phyloP scores from a whole-genome alignment of 2,329 filamentous ascomycete species.

The Neurospora sp. region DNA sequence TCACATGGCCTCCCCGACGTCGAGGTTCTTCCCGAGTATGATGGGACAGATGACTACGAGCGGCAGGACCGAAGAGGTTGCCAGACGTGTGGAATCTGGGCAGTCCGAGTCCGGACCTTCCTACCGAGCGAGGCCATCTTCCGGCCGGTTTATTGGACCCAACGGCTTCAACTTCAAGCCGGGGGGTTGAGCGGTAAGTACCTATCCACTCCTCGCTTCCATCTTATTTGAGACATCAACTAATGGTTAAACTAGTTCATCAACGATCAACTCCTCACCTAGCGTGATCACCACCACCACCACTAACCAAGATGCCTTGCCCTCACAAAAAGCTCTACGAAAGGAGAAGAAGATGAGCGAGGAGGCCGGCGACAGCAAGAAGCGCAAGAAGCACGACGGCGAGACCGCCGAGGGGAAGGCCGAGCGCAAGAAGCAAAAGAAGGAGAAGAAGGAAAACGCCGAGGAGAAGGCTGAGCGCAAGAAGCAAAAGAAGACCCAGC shows the following conservation, averaged over 20 bases:
- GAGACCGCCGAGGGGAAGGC: neutral
- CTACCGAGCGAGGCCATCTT: neutral
- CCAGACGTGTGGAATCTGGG: no score
- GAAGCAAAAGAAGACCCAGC: neutral
- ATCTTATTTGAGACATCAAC: neutral
- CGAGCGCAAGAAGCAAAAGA: neutral
- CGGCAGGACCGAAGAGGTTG: no score
- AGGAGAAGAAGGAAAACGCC: neutral
- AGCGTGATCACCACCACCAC: neutral
- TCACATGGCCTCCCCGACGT: constrained; percentile 42
- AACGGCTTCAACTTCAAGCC: neutral
- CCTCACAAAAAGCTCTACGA: neutral
- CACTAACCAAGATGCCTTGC: neutral
- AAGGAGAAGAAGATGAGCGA: neutral
- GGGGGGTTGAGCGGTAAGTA: neutral
- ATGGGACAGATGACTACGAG: constrained; percentile 22
- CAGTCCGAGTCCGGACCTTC: neutral
- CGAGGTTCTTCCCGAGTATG: constrained; percentile 47
- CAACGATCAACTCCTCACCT: neutral
- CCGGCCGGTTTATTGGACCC: neutral
- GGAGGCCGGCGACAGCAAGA: neutral
- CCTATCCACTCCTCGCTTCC: neutral
- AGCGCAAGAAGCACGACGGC: neutral
- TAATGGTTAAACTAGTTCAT: neutral
- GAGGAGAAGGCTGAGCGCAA: no score